Percentiles rank a stretch among this genome's conserved stretches.
These are phyloP conservation scores for Fremontodendron californicum DNA, from an alignment of 345 rosid genomes.

Conservation along the genomic window DNA sequence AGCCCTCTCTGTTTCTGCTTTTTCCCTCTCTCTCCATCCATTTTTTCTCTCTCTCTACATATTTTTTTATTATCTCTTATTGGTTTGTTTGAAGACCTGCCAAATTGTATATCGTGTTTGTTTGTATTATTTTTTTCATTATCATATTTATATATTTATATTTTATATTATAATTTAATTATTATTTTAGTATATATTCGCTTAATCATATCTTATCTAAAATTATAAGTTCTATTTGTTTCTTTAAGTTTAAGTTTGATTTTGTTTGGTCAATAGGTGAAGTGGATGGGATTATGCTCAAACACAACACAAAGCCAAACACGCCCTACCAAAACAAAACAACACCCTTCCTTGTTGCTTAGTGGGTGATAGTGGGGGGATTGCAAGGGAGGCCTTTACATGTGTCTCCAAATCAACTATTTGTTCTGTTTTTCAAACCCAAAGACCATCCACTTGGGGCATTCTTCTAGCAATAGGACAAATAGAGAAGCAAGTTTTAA, in stretches of 20 bases:
- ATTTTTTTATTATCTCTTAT: no score
- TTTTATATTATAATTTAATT: no score
- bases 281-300: slow-evolving; percentile 42
- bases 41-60: neutral
- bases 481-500: slow-evolving; percentile 15
- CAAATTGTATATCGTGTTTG: no score
- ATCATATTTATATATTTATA: no score
- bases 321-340: slow-evolving; percentile 50
- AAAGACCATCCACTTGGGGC: slow-evolving; percentile 25
- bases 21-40: neutral
- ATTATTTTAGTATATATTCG: no score
- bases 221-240: no score
- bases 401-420: slow-evolving; percentile 36
- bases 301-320: slow-evolving; percentile 32
- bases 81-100: no score
- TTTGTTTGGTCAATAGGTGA: slow-evolving; percentile 23
- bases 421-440: slow-evolving; percentile 27
- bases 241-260: neutral
- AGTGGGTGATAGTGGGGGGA: slow-evolving; percentile 43
- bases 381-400: slow-evolving; percentile 29
- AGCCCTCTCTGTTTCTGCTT: neutral
- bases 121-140: no score
- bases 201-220: no score
- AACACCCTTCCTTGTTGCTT: slow-evolving; percentile 41
- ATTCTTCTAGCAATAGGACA: slow-evolving; percentile 29